Evolutionary conservation across 148 eudicot species (phyloP), one percentile per base, ranked within the genome.

Genomic region (Rhododendron griersonianum): DNA sequence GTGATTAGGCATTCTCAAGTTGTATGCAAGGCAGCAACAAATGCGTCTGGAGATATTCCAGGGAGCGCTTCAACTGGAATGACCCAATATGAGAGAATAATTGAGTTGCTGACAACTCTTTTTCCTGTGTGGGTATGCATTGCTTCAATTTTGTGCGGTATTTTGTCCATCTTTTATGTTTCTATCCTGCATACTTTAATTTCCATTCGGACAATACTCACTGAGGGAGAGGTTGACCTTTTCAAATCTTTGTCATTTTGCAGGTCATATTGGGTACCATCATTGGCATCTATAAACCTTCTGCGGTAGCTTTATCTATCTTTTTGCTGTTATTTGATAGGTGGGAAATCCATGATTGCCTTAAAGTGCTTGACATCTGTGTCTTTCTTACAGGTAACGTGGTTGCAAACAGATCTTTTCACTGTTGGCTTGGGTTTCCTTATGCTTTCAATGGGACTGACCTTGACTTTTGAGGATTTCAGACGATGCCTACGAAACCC

Each of bases 391-490:
- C 91, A 96, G 99, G 99, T 98, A 82, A 94, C 99, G 86, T 98
- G 99, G 99, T 92, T 98, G 82, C 87, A 95, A 89, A 95, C 98
- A 47, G 99, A 98, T 89, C 93, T 95, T 71, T 98, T 98, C 87
- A 98, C 99, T 74, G 87, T 92, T 87, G 98, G 98, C 50, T 91
- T 98, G 93, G 98, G 99, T 84, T 98, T 98, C 87, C 99, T 98
- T 86, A 98, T 98, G 99, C 98, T 98, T 89, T 98, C 98, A 48
- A 98, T 98, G 99, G 99, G 99, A 71, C 88, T 95, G 93, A 98
- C 98, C 25, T 92, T 98, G 86, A 98, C 94, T 80, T 98, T 98
- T 91, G 98, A 95, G 57, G 99, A 98, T 84, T 95, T 98, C 88
- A 92, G 92, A 89, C 92, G 99, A 87, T 98, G 99, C 89, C 89